These are phyloP conservation scores for Podosphaera xanthii DNA, from an alignment of 2,329 filamentous ascomycete species.

Conservation along the genomic window DNA sequence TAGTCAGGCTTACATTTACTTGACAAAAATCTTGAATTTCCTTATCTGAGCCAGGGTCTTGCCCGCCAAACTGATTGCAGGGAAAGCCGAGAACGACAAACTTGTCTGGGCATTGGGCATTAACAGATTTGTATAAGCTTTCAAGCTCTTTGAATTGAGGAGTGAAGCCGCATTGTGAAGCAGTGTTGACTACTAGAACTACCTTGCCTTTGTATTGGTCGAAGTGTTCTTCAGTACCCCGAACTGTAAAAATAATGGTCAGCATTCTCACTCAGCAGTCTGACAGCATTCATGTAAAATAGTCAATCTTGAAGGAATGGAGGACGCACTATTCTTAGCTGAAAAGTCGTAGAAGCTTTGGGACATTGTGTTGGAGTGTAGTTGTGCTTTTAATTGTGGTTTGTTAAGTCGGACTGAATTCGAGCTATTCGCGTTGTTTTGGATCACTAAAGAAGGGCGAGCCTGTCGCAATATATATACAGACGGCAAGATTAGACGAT, in stretches of 20 bases:
- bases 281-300: not conserved
- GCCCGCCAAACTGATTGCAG: constrained; percentile 43
- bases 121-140: constrained; percentile 62
- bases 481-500: constrained; percentile 3
- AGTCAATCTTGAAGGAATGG: no score
- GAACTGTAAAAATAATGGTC: constrained; percentile 26
- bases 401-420: no score
- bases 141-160: constrained; percentile 85
- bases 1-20: constrained; percentile 51
- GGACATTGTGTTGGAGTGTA: not conserved
- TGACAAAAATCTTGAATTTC: constrained; percentile 72
- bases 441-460: no score
- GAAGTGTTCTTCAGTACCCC: constrained; percentile 49
- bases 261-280: constrained; percentile 41
- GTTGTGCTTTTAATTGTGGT: not conserved
- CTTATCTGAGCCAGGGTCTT: constrained; percentile 50
- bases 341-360: constrained; percentile 2
- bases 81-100: constrained; percentile 88
- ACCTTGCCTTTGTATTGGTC: constrained; percentile 68
- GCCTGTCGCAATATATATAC: no score
- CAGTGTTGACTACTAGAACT: constrained; percentile 88
- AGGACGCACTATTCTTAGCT: not conserved
- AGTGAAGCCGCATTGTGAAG: constrained; percentile 96
- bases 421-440: no score
- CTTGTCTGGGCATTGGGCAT: constrained; percentile 23